A percentile compares a stretch with the other conserved stretches of the same genome.
Evolutionary conservation across 1,284 basidiomycete genomes (phyloP).

Genomic region (Trichosporon inkin): DNA sequence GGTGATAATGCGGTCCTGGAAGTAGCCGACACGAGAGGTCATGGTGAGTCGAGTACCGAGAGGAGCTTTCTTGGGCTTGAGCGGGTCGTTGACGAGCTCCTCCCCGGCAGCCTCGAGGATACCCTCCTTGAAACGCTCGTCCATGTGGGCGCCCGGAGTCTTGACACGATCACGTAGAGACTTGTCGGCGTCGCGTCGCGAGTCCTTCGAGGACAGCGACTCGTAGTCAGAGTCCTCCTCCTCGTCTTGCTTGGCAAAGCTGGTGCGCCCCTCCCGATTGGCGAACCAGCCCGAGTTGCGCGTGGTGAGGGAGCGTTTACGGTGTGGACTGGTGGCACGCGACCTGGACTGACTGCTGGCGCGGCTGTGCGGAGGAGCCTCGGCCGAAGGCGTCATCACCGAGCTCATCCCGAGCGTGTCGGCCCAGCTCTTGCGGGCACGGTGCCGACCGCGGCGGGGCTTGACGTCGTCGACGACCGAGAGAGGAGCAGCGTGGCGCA

Average conservation of each 20-base stretch:
- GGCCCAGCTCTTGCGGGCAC: slow-evolving; percentile 52
- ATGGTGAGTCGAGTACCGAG: slow-evolving; percentile 86
- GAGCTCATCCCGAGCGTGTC: slow-evolving; percentile 32
- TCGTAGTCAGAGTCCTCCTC: slow-evolving; percentile 30
- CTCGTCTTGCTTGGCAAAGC: slow-evolving; percentile 15
- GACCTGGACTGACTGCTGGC: slow-evolving; percentile 18
- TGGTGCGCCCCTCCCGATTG: slow-evolving; percentile 54
- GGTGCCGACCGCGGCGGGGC: slow-evolving; percentile 13
- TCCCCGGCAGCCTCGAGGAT: slow-evolving; percentile 22
- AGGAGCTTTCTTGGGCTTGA: slow-evolving; percentile 50
- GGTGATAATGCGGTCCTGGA: slow-evolving; percentile 84
- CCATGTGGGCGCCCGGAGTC: slow-evolving; percentile 37
- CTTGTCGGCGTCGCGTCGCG: slow-evolving; percentile 49
- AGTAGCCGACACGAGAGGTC: slow-evolving; percentile 91
- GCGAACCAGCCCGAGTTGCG: slow-evolving; percentile 49
- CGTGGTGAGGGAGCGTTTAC: slow-evolving; percentile 28
- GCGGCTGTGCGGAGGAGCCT: not conserved
- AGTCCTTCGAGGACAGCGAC: slow-evolving; percentile 21
- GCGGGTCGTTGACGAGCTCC: slow-evolving; percentile 16
- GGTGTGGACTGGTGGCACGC: slow-evolving; percentile 26
- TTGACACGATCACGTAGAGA: slow-evolving; percentile 50
- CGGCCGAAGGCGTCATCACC: slow-evolving; percentile 8
- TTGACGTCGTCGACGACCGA: slow-evolving; percentile 71
- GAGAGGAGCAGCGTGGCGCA: slow-evolving; percentile 77
- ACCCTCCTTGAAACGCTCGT: slow-evolving; percentile 20